These are phyloP conservation scores for Sideroxylon spinosum DNA, from an alignment of 179 eudicot genomes.

Conservation along the genomic window DNA sequence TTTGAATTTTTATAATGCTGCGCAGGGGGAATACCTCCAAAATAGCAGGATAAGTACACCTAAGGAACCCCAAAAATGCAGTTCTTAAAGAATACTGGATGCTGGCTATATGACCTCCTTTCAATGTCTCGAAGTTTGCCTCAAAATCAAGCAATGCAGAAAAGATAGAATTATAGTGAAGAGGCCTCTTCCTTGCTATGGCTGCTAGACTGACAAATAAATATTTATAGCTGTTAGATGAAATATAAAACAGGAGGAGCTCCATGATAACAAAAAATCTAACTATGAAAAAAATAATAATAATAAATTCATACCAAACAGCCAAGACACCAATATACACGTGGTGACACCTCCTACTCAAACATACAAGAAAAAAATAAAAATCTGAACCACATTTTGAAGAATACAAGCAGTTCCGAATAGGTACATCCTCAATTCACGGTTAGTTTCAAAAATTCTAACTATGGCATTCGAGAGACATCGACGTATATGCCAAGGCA, in stretches of 20 bases:
- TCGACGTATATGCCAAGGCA: slow-evolving; percentile 4
- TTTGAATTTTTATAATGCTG: slow-evolving; percentile 3
- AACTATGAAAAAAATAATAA: background rate
- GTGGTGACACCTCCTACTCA: background rate
- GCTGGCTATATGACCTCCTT: slow-evolving; percentile 70
- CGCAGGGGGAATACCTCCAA: slow-evolving; percentile 48
- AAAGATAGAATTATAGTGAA: slow-evolving; percentile 46
- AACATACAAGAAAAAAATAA: background rate
- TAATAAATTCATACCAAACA: slow-evolving; percentile 13
- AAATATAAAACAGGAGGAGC: background rate
- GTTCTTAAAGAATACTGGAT: slow-evolving; percentile 83
- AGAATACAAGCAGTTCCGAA: background rate
- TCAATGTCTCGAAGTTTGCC: slow-evolving; percentile 46
- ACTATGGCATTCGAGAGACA: background rate
- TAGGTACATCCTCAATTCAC: background rate
- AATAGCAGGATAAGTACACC: slow-evolving; percentile 66
- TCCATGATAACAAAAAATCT: slow-evolving; percentile 5
- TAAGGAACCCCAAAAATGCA: slow-evolving; percentile 83
- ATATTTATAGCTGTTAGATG: slow-evolving; percentile 8
- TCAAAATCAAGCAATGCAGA: slow-evolving; percentile 71
- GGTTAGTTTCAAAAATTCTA: background rate
- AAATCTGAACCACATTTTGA: background rate
- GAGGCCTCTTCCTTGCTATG: slow-evolving; percentile 78
- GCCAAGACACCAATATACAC: slow-evolving; percentile 5
- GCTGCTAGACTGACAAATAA: slow-evolving; percentile 64